Evolutionary conservation across 805 yeast species (phyloP).

Genomic region (Starmerella stellata): DNA sequence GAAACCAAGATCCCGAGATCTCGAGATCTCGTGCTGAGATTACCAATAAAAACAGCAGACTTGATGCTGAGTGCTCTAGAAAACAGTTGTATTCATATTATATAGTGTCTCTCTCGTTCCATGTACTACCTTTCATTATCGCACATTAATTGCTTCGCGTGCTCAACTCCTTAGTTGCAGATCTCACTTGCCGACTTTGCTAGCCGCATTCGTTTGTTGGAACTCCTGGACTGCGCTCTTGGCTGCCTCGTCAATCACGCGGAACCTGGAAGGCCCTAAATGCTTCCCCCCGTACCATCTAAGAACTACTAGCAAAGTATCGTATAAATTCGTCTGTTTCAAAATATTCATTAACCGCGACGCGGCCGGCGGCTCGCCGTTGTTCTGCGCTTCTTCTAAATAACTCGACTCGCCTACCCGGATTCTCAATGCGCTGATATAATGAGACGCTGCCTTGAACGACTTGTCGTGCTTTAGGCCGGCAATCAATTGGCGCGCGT

Average conservation of each 20-base stretch:
- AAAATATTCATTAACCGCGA: slow-evolving; percentile 36
- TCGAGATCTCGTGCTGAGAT: too few species aligned
- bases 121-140: too few species aligned
- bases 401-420: slow-evolving; percentile 19
- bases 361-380: slow-evolving; percentile 67
- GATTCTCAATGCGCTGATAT: slow-evolving; percentile 60
- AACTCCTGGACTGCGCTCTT: slow-evolving; percentile 30
- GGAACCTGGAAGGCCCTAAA: slow-evolving; percentile 51
- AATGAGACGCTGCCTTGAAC: slow-evolving; percentile 46
- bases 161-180: too few species aligned
- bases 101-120: too few species aligned
- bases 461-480: slow-evolving; percentile 30
- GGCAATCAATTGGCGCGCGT: slow-evolving; percentile 24
- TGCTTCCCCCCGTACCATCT: slow-evolving; percentile 74
- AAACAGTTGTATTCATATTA: too few species aligned
- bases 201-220: background rate
- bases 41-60: too few species aligned
- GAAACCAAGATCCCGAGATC: too few species aligned
- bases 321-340: slow-evolving; percentile 31
- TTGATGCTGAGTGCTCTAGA: too few species aligned
- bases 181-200: too few species aligned
- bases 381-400: slow-evolving; percentile 46
- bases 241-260: slow-evolving; percentile 44
- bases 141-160: too few species aligned
- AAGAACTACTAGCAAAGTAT: slow-evolving; percentile 48